Base-by-base conservation (phyloP, 768 basidiomycete genomes). In the Pleurotus platypus region DNA sequence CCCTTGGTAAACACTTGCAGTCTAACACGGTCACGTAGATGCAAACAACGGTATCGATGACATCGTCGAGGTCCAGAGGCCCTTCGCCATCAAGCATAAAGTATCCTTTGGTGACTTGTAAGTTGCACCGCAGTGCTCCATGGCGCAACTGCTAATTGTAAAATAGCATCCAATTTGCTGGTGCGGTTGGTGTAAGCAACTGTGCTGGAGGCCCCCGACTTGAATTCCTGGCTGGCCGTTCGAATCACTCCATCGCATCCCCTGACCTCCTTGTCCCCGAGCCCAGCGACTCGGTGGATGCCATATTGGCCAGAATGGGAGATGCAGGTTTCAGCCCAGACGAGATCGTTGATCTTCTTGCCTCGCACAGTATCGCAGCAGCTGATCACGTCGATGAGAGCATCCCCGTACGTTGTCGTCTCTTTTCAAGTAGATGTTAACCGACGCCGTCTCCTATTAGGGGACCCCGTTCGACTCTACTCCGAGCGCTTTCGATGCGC, bases 51-150 rank as follows among this genome's bases (percentile, higher is more conserved):
- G 64, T 12, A 54, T 67, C 20, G 73, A 73, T 61, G 72, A 72
- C 5, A 70, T 73, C 40, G 66, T 71, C 16, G 64, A 65, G 2
- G 56, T 46, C 3, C 66, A 75, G 61, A 58, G 61, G 13, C 69
- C 66, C 5, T 67, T 73, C 60, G 64, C 71, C 9, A 55, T 64
- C 46, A 63, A 56, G 22, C 68, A 71, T 49, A 61, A 64, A 12
- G 67, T 75, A 5, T 68, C 71, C 5, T 66, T 67, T 35, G 75
- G 71, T 20, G 75, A 76, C 62, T 71, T 76, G 74, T 75, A 50
- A 38, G 66, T 45, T 9, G 5, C 26, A 5, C 15, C 47, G 22
- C 6, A 5, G 2, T 12, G 5, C 22, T 24, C 30, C 16, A 48
- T 16, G 35, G 18, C 8, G 7, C 18, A 1, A 15, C 46, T 27